These are phyloP conservation scores for Geotrichum citri-aurantii DNA, from an alignment of 1,139 yeast genomes.

Conservation along the genomic window DNA sequence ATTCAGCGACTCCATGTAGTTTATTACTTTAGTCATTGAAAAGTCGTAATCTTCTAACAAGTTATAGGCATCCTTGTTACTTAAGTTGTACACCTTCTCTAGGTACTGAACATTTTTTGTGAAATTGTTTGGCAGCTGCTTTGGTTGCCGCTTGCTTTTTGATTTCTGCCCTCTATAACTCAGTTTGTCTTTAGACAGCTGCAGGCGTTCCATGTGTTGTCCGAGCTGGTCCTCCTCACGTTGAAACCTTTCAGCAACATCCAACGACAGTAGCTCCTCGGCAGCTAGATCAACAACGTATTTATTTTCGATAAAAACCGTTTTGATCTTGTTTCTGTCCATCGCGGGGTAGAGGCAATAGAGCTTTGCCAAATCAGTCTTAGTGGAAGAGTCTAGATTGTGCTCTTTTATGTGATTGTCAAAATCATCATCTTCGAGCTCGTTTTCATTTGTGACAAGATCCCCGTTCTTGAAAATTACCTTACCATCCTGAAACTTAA, in stretches of 20 bases:
- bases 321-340: background rate
- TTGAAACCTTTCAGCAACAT: constrained; percentile 2
- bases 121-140: background rate
- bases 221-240: constrained; percentile 10
- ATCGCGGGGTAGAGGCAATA: constrained; percentile 7
- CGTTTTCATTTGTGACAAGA: background rate
- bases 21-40: background rate
- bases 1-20: background rate
- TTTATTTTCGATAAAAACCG: constrained; percentile 1
- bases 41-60: background rate
- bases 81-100: constrained; percentile 1
- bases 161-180: background rate
- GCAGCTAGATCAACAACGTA: constrained; percentile 14
- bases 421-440: background rate
- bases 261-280: constrained; percentile 16
- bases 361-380: background rate
- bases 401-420: background rate
- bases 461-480: constrained; percentile 11
- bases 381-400: background rate
- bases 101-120: constrained; percentile 8
- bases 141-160: background rate
- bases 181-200: background rate
- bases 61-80: constrained; percentile 2
- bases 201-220: constrained; percentile 5
- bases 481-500: constrained; percentile 10